Evolutionary conservation across 2,329 filamentous ascomycete species (phyloP).

Genomic region (Didymella pomorum): DNA sequence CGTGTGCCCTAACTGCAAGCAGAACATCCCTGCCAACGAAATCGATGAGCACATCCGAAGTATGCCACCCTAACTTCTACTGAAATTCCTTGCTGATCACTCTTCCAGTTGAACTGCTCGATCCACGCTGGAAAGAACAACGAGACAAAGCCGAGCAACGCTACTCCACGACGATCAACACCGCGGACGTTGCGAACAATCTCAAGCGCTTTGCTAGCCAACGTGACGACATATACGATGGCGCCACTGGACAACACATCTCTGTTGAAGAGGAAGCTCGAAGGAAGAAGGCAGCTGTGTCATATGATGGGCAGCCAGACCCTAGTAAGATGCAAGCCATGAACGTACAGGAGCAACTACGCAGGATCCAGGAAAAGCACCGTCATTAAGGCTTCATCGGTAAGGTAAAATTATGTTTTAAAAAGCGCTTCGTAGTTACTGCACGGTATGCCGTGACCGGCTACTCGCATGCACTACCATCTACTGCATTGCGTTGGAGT

Average conservation of each 20-base stretch:
- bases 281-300: conserved; percentile 76
- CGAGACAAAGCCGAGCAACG: conserved; percentile 87
- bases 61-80: conserved; percentile 51
- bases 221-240: conserved; percentile 85
- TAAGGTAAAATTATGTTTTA: conserved; percentile 6
- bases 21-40: conserved; percentile 86
- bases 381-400: conserved; percentile 24
- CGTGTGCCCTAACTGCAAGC: conserved; percentile 91
- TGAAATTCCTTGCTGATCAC: conserved; percentile 46
- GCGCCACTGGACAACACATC: conserved; percentile 70
- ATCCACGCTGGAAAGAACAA: conserved; percentile 95
- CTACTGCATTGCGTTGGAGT: conserved; percentile 29
- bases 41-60: conserved; percentile 92
- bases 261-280: conserved; percentile 77
- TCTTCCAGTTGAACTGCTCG: conserved; percentile 78
- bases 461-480: conserved; percentile 5
- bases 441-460: conserved; percentile 1
- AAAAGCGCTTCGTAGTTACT: conserved; percentile 3
- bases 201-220: conserved; percentile 93
- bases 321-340: conserved; percentile 61
- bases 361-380: conserved; percentile 68
- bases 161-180: conserved; percentile 85
- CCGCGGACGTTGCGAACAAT: conserved; percentile 88
- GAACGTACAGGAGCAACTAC: conserved; percentile 87
- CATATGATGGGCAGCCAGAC: conserved; percentile 71